Base-by-base conservation (phyloP, 2,329 filamentous ascomycete genomes). In the Plectosphaerella plurivora region DNA sequence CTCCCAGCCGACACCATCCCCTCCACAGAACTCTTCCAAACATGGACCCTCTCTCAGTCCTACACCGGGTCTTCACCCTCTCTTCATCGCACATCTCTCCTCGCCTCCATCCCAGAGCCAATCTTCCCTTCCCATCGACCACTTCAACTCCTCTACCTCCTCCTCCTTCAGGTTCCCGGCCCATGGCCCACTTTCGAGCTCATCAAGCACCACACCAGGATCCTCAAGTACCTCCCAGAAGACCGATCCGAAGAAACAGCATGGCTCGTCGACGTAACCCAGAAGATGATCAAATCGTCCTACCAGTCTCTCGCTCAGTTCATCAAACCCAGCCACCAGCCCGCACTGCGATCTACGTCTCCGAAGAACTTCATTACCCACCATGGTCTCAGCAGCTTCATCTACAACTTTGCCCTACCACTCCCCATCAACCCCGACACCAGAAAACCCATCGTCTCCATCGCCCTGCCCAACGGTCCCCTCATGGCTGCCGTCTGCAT, bases 401-500 rank as follows among this genome's bases (percentile, higher is more conserved):
- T 72, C 20, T 51, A 53, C 18, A 59, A 56, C 11, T 73, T 75
- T 48, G 52, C 54, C 2, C 59, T 74, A 2, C 63, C 68, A 5
- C 47, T 60, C 1, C 15, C 45, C 3, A 51, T 52, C 28, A 49
- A 54, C 9, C 53, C 49, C 3, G 44, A 35, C 2, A 45, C 49
- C 11, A 53, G 46, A 41, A 75, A 75, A 55, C 73, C 75, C 3
- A 66, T 76, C 12, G 69, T 80, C 10, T 77, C 74, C 25, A 72
- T 82, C 45, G 73, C 77, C 2, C 60, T 82, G 5, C 77, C 77
- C 1, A 82, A 82, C 57, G 78, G 79, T 4, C 75, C 76, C 11
- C 62, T 80, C 2, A 66, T 81, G n/a, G 79, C 77, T 10, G 67
- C 78, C 12, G 71, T 75, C 3, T 73, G 73, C 24, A 59, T 82